A percentile compares a stretch with the other conserved stretches of the same genome.
These are phyloP conservation scores for Penicillium frequentans DNA, from an alignment of 2,329 filamentous ascomycete species.

Conservation along the genomic window DNA sequence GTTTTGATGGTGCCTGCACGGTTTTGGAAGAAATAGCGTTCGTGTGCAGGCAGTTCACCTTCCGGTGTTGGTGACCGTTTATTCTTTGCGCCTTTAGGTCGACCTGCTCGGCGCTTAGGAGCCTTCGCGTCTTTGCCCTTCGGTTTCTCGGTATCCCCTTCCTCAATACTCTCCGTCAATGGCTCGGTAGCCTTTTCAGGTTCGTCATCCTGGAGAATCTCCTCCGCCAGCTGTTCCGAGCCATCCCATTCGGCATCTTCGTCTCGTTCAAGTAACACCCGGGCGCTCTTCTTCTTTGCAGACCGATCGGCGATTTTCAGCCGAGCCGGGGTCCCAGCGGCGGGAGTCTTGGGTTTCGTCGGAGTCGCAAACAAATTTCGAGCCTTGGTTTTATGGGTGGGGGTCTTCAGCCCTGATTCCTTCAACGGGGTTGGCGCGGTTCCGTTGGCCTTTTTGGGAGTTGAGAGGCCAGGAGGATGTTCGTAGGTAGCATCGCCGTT, in stretches of 20 bases:
- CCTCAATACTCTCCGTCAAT: constrained; percentile 36
- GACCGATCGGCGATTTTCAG: constrained; percentile 77
- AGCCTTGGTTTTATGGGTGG: constrained; percentile 37
- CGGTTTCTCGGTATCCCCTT: constrained; percentile 32
- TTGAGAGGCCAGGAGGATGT: constrained; percentile 29
- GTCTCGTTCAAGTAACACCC: constrained; percentile 72
- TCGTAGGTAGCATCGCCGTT: constrained; percentile 25
- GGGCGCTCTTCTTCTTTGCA: constrained; percentile 80
- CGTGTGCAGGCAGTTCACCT: constrained; percentile 78
- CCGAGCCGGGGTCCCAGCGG: constrained; percentile 59
- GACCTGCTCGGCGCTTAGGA: constrained; percentile 55
- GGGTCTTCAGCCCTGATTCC: constrained; percentile 38
- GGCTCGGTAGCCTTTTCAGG: constrained; percentile 19
- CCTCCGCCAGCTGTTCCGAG: constrained; percentile 65
- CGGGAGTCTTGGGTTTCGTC: constrained; percentile 31
- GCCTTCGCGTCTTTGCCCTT: constrained; percentile 45
- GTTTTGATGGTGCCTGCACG: constrained; percentile 78
- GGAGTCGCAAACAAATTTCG: constrained; percentile 44
- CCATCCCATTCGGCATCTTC: constrained; percentile 65
- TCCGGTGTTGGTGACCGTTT: constrained; percentile 77
- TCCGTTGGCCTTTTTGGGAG: constrained; percentile 32
- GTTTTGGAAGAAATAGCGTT: constrained; percentile 92
- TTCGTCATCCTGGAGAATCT: constrained; percentile 60
- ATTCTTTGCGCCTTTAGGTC: constrained; percentile 57
- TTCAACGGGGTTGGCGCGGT: constrained; percentile 31